Evolutionary conservation across 352 stramenopile species (phyloP), one percentile per base, ranked within the genome.

Genomic region (Phytopythium montanum): DNA sequence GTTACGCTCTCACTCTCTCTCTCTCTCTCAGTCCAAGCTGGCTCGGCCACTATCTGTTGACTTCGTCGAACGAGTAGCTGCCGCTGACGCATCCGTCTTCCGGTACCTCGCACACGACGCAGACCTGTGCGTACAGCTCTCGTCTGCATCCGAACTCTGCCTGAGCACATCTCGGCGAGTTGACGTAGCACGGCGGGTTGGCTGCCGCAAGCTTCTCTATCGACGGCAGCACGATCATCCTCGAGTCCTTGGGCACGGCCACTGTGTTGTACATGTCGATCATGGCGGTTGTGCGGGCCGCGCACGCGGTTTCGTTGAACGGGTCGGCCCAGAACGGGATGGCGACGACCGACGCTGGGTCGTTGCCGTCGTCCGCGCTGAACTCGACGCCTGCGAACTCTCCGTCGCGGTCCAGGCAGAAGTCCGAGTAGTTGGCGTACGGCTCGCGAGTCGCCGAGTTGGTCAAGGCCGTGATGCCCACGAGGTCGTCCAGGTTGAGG

Each of bases 401-500:
- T 45, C 82, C 54, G 3, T 61, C 56, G 28, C 76, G 76, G 34
- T 77, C 77, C 3, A 59, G 0, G 54, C 79, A 90, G 58, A 92
- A 92, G 52, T 82, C 73, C 5, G 53, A 63, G 56, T 86, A 83
- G 62, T 82, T 73, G 10, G 62, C 29, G 61, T 87, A 87, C 8
- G 46, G 64, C 12, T 57, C 21, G 14, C 59, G 38, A 0, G 65
- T 69, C 28, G 44, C 19, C 21, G 68, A 62, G 54, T 63, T 72
- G 2, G n/a, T 69, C 46, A 87, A 61, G 49, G 51, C 45, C 12
- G 81, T 91, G 69, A 92, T 92, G 42, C 81, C 81, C 5, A 92
- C 81, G 34, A 92, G 59, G 48, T 89, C 81, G 48, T 92, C 84
- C 51, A 94, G 75, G 6, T 69, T 59, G 3, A 94, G 64, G 54